phyloP scores from a whole-genome alignment of 805 yeast species.

The Kluyveromyces siamensis region DNA sequence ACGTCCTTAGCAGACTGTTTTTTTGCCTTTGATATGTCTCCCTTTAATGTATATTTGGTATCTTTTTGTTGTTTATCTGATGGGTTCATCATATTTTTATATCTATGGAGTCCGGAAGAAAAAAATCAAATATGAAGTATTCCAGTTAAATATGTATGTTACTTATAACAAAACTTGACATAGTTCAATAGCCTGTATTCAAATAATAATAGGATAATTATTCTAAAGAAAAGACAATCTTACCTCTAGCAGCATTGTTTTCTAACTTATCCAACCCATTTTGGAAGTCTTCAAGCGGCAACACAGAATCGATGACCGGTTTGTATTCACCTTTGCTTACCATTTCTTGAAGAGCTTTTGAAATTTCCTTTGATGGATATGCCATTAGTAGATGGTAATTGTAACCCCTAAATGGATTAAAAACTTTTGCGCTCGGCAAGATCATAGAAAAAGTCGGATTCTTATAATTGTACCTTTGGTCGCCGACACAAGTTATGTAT shows the following conservation, averaged over 20 bases:
- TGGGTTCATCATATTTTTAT: too few relatives aligned
- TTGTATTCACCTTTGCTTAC: constrained; percentile 26
- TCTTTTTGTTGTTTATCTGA: too few relatives aligned
- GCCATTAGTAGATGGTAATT: constrained; percentile 21
- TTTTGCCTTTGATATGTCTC: too few relatives aligned
- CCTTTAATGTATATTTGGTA: too few relatives aligned
- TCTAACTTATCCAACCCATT: constrained; percentile 42
- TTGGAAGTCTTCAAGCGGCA: constrained; percentile 38
- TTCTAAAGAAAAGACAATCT: constrained; percentile 36
- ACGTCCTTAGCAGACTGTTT: too few relatives aligned
- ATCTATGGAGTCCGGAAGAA: too few relatives aligned
- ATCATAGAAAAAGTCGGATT: constrained; percentile 4
- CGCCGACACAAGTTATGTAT: constrained; percentile 52
- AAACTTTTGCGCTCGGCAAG: constrained; percentile 8
- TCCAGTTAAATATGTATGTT: background rate
- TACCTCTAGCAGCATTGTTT: constrained; percentile 49
- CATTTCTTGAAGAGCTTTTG: constrained; percentile 18
- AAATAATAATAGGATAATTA: background rate
- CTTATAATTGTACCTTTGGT: constrained; percentile 29
- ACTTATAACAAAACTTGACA: background rate
- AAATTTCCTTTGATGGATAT: constrained; percentile 5
- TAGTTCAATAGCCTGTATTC: background rate
- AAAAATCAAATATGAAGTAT: too few relatives aligned
- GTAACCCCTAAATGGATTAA: constrained; percentile 21
- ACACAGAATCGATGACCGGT: constrained; percentile 46